Evolutionary conservation across 345 rosid species (phyloP).

Genomic region (Eucalyptus viminalis): DNA sequence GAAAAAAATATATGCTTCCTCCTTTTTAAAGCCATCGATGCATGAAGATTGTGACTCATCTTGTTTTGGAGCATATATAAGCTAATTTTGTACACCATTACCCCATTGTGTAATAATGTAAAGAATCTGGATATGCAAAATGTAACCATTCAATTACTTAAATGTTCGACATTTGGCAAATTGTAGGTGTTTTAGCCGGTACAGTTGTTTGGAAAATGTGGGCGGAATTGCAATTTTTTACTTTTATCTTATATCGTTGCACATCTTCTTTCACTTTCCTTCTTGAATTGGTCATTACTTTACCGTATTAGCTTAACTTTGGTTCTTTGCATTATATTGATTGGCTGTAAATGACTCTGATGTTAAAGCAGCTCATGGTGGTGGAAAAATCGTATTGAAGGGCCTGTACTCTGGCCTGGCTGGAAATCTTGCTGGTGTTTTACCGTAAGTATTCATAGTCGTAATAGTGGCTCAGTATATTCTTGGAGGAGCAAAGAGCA

Average conservation of each 20-base stretch:
- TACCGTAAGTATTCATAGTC: conserved; percentile 50
- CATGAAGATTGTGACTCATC: background rate
- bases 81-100: background rate
- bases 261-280: background rate
- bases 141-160: background rate
- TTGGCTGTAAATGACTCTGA: background rate
- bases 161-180: background rate
- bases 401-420: conserved; percentile 78
- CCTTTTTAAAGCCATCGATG: background rate
- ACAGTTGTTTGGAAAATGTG: background rate
- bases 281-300: background rate
- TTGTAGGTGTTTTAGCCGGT: background rate
- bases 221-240: background rate
- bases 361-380: conserved; percentile 48
- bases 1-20: background rate
- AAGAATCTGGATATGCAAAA: background rate
- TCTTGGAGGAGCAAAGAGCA: background rate
- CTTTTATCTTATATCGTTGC: background rate
- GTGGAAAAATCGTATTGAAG: conserved; percentile 50
- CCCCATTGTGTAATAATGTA: background rate
- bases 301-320: background rate
- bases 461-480: background rate
- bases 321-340: background rate
- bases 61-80: background rate
- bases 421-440: conserved; percentile 70